These are phyloP conservation scores for Fusarium sp. DNA, from an alignment of 2,329 filamentous ascomycete genomes.

Conservation along the genomic window DNA sequence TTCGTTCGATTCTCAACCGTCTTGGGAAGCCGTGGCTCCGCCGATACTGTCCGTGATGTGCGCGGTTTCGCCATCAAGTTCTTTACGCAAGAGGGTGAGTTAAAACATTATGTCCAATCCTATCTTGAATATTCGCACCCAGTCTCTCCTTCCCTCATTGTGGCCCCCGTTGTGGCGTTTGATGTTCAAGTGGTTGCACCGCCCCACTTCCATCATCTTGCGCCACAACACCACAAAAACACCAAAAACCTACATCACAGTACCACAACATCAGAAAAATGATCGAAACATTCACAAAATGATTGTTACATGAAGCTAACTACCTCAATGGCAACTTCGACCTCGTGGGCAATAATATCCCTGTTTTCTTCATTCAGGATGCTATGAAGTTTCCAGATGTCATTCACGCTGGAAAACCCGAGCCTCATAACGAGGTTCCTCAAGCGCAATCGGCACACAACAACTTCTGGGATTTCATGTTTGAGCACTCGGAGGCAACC, in stretches of 20 bases:
- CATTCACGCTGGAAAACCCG: constrained; percentile 72
- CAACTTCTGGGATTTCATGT: constrained; percentile 82
- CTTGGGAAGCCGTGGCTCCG: constrained; percentile 77
- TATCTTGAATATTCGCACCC: no score
- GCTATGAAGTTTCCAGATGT: constrained; percentile 80
- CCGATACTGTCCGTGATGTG: constrained; percentile 86
- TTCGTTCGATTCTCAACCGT: constrained; percentile 79
- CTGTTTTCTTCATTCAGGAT: constrained; percentile 82
- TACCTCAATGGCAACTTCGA: no score
- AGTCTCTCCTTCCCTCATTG: no score
- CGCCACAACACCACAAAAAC: no score
- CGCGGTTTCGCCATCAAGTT: constrained; percentile 76
- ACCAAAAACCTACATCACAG: no score
- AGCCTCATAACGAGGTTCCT: constrained; percentile 77
- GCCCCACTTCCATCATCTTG: no score
- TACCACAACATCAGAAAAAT: no score
- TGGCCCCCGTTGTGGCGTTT: no score
- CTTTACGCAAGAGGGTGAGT: constrained; percentile 76
- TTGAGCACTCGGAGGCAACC: constrained; percentile 72
- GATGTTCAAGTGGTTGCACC: no score
- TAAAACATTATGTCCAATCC: no score
- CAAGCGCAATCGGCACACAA: constrained; percentile 79
- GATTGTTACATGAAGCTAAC: no score
- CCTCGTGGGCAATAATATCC: constrained; percentile 81
- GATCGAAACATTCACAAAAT: no score